Conservation (phyloP, 768 basidiomycete species). For the Lactarius trivialis region DNA sequence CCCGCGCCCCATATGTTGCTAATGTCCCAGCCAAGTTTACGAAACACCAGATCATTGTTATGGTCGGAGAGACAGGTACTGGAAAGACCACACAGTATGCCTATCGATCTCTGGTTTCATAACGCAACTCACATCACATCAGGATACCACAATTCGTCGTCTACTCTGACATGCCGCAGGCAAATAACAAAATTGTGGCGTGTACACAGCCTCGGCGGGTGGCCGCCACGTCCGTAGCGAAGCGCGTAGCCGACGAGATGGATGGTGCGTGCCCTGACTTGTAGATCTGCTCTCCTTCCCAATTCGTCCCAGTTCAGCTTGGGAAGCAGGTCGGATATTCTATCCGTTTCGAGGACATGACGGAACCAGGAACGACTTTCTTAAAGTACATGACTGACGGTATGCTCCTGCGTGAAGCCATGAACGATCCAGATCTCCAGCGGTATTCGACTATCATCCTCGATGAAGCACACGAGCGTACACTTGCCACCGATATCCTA, state of each 20-base stretch:
- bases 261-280: conserved; percentile 57
- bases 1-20: conserved; percentile 26
- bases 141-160: conserved; percentile 97
- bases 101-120: background rate
- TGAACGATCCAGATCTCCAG: conserved; percentile 86
- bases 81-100: conserved; percentile 93
- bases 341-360: conserved; percentile 98
- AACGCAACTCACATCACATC: conserved; percentile 9
- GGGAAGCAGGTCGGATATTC: conserved; percentile 96
- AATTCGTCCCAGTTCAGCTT: conserved; percentile 57
- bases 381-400: conserved; percentile 99
- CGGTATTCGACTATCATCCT: conserved; percentile 97
- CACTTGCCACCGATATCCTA: conserved; percentile 94
- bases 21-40: conserved; percentile 46
- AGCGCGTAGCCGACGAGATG: conserved; percentile 99
- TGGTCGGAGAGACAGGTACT: conserved; percentile 92
- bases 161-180: conserved; percentile 88
- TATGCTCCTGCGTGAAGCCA: conserved; percentile 95
- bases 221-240: conserved; percentile 96
- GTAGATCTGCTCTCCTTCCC: conserved; percentile 10
- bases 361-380: conserved; percentile 83
- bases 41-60: conserved; percentile 78
- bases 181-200: conserved; percentile 84
- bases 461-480: conserved; percentile 98
- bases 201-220: conserved; percentile 97